Conservation (phyloP, 2,329 filamentous ascomycete species). For the Tolypocladium paradoxum region DNA sequence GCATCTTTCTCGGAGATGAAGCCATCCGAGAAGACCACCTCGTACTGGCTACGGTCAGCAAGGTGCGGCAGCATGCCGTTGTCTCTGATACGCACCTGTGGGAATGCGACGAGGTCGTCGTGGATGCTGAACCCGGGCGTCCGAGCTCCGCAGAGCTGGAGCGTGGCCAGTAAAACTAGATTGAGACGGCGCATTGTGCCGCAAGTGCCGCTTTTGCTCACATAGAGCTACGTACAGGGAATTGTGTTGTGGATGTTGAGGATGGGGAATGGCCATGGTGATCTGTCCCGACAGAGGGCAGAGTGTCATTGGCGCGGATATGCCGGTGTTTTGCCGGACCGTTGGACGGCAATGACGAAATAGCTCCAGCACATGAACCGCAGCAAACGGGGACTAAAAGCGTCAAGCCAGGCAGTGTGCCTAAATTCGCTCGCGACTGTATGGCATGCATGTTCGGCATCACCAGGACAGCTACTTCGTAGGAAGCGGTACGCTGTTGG, state of each 20-base stretch:
- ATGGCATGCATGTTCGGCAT: neutral
- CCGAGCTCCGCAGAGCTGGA: constrained; percentile 36
- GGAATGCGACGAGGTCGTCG: constrained; percentile 78
- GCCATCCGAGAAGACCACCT: constrained; percentile 63
- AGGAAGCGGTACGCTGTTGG: neutral
- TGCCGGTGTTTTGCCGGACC: neutral
- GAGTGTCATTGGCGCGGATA: neutral
- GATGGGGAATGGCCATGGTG: neutral
- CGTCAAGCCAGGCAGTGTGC: neutral
- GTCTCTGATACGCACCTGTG: constrained; percentile 50
- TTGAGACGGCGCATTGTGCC: constrained; percentile 40
- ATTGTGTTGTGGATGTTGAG: neutral
- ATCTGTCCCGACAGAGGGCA: neutral
- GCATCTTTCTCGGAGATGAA: constrained; percentile 65
- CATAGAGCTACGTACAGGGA: constrained; percentile 14
- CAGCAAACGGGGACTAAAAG: neutral
- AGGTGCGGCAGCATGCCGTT: neutral
- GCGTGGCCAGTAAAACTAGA: constrained; percentile 30
- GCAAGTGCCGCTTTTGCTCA: constrained; percentile 11
- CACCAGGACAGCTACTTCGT: too few species aligned
- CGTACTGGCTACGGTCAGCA: constrained; percentile 47
- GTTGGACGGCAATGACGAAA: neutral
- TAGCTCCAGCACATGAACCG: neutral
- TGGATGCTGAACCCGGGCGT: constrained; percentile 67
- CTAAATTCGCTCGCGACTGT: neutral